phyloP scores from a whole-genome alignment of 768 basidiomycete genomes.

The Boletus pseudo-olivaceus region DNA sequence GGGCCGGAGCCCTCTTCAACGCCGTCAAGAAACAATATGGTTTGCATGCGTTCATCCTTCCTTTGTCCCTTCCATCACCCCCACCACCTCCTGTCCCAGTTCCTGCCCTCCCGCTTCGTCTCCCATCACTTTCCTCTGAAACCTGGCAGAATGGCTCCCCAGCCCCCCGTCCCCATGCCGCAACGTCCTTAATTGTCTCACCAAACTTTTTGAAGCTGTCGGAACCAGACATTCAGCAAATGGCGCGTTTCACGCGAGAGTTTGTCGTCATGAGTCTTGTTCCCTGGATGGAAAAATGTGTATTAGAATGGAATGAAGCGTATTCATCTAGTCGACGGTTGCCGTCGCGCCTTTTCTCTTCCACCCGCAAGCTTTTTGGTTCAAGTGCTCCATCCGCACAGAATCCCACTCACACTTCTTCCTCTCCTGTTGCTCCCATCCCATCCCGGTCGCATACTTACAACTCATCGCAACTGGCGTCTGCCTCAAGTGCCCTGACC shows the following conservation, averaged over 20 bases:
- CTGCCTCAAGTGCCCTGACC: constrained; percentile 11
- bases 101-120: constrained; percentile 60
- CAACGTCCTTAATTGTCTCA: not conserved
- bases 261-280: constrained; percentile 85
- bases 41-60: constrained; percentile 68
- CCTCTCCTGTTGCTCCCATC: constrained; percentile 38
- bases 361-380: constrained; percentile 81
- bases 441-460: constrained; percentile 38
- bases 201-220: constrained; percentile 47
- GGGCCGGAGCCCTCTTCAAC: constrained; percentile 76
- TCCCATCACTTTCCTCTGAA: constrained; percentile 47
- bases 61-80: constrained; percentile 56
- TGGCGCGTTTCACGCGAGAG: constrained; percentile 78
- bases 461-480: constrained; percentile 31
- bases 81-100: constrained; percentile 66
- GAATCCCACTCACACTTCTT: constrained; percentile 35
- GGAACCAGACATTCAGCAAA: constrained; percentile 71
- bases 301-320: constrained; percentile 91
- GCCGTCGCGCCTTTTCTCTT: constrained; percentile 83
- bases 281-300: constrained; percentile 96
- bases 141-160: constrained; percentile 19
- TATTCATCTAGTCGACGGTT: constrained; percentile 73
- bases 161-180: not conserved
- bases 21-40: constrained; percentile 88
- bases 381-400: constrained; percentile 50